Percentiles rank a stretch among this genome's conserved stretches.
phyloP scores from a whole-genome alignment of 208 protist genomes.

The Borovskyia barvae region DNA sequence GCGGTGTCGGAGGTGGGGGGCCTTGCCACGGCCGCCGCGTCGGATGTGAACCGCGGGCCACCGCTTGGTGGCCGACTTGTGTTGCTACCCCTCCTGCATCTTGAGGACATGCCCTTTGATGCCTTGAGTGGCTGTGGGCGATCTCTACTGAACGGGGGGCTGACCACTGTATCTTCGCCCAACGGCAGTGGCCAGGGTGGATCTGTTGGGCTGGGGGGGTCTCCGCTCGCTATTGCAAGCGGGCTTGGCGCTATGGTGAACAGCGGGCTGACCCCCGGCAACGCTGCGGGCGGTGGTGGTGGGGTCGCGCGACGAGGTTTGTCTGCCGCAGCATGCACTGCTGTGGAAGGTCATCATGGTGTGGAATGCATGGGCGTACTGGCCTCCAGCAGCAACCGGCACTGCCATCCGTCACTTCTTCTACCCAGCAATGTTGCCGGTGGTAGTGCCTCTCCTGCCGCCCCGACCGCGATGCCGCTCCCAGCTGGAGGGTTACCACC shows the following conservation, averaged over 20 bases:
- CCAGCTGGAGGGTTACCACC: neutral
- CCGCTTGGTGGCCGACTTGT: constrained; percentile 25
- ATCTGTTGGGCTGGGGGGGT: no score
- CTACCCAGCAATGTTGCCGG: constrained; percentile 3
- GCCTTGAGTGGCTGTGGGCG: constrained; percentile 34
- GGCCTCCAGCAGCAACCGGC: neutral
- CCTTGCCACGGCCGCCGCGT: neutral
- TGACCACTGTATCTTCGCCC: neutral
- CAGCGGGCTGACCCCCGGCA: neutral
- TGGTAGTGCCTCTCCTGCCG: neutral
- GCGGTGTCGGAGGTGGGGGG: neutral
- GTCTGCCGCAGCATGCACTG: neutral
- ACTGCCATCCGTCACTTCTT: constrained; percentile 3
- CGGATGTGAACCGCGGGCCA: constrained; percentile 10
- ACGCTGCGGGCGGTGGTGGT: neutral
- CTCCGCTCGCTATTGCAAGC: neutral
- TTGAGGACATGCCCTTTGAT: constrained; percentile 75
- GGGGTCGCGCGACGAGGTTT: constrained; percentile 15
- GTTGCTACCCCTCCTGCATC: constrained; percentile 50
- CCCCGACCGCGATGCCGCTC: neutral
- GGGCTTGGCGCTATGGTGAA: neutral
- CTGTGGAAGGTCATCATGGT: no score
- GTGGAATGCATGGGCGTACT: no score
- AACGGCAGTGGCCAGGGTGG: no score
- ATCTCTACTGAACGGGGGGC: constrained; percentile 6